These are phyloP conservation scores for Hirschfeldia incana DNA, from an alignment of 345 rosid genomes.

Conservation along the genomic window DNA sequence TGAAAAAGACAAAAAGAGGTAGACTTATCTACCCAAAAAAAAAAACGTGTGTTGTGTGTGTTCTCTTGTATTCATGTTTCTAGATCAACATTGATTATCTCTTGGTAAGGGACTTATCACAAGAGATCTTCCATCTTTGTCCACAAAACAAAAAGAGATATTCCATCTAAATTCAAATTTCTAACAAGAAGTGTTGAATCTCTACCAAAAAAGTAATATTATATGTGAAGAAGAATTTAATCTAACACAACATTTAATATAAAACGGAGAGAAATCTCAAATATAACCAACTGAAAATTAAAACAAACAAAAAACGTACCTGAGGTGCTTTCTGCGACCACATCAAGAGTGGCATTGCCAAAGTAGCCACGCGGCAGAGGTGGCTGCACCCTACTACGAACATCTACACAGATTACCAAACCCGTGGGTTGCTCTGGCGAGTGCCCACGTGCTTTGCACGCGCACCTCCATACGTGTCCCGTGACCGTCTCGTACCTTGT, in stretches of 20 bases:
- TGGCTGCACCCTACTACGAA: conserved; percentile 48
- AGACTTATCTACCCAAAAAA: too few species aligned
- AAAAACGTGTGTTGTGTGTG: too few species aligned
- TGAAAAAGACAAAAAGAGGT: too few species aligned
- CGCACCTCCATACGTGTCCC: conserved; percentile 41
- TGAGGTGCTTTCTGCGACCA: conserved; percentile 43
- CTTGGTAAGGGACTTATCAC: too few species aligned
- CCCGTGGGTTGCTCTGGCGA: conserved; percentile 51
- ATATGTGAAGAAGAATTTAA: too few species aligned
- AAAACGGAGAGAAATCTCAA: too few species aligned
- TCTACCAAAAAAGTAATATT: background rate
- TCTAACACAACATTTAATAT: too few species aligned
- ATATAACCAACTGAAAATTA: too few species aligned
- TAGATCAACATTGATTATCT: too few species aligned
- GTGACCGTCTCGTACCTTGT: conserved; percentile 42
- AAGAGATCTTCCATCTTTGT: too few species aligned
- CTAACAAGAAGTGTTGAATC: background rate
- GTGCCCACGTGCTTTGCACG: conserved; percentile 41
- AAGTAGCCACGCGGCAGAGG: conserved; percentile 40
- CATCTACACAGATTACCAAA: conserved; percentile 47
- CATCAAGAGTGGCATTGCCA: conserved; percentile 50
- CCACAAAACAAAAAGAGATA: background rate
- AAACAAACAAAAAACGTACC: conserved; percentile 24
- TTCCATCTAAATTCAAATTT: background rate
- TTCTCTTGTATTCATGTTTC: too few species aligned